Evolutionary conservation across 1,284 basidiomycete species (phyloP).

Genomic region (Malassezia slooffiae): DNA sequence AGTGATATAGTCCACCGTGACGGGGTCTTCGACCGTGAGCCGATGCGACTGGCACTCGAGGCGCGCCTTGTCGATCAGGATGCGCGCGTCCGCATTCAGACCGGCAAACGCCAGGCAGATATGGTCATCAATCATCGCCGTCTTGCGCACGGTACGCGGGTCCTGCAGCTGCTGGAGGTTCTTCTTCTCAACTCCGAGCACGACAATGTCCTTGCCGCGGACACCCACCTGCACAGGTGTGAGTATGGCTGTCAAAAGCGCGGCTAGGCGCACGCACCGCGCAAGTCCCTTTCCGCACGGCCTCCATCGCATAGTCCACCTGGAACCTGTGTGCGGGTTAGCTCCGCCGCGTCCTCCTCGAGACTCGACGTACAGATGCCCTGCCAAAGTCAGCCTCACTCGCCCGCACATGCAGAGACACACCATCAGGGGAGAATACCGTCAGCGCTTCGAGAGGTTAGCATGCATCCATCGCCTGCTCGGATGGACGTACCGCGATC

Average conservation of each 20-base stretch:
- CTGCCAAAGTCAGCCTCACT: constrained; percentile 6
- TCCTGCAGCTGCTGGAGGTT: constrained; percentile 94
- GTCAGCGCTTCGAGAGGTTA: constrained; percentile 57
- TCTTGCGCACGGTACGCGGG: constrained; percentile 90
- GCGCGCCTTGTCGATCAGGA: constrained; percentile 93
- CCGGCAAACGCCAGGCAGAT: constrained; percentile 95
- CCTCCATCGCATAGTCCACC: constrained; percentile 97
- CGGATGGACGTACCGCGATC: constrained; percentile 21
- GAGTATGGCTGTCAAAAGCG: not conserved
- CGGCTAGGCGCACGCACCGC: constrained; percentile 59
- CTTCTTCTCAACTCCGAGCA: constrained; percentile 98
- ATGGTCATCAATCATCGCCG: constrained; percentile 97
- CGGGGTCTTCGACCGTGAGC: constrained; percentile 93
- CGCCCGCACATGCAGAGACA: constrained; percentile 17
- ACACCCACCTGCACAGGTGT: constrained; percentile 66
- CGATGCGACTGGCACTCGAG: constrained; percentile 97
- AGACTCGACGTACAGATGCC: constrained; percentile 15
- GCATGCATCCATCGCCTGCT: not conserved
- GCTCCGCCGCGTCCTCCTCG: no score
- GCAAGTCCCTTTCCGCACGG: constrained; percentile 92
- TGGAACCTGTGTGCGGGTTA: constrained; percentile 50
- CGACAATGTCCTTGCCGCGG: constrained; percentile 83
- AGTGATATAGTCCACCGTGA: constrained; percentile 96
- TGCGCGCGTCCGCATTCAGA: constrained; percentile 94
- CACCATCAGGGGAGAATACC: constrained; percentile 83